Evolutionary conservation across 2,329 filamentous ascomycete genomes (phyloP), one percentile per base, ranked within the genome.

Genomic region (Diplodia scrobiculata): DNA sequence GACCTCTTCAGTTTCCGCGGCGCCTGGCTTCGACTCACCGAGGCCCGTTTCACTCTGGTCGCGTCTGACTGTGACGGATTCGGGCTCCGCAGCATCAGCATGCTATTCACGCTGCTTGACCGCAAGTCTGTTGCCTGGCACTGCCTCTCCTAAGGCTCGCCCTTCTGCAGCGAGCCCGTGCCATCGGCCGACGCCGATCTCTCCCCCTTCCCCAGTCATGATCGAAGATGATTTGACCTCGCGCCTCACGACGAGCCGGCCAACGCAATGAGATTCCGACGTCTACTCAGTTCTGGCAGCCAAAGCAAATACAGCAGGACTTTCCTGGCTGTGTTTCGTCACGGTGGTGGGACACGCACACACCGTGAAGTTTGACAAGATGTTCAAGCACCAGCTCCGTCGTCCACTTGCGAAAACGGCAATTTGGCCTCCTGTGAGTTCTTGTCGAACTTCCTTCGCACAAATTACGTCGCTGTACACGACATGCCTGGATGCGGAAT

Each of bases 61-160:
- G 54, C 36, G 52, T 19, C 52, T 55, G 52, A 19, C 32, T 32
- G 32, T 19, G 4, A 10, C 17, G 11, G n/a, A 29, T 34, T 6
- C 32, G 27, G 34, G 34, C 34, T 27, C 34, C 11, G 34, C 34
- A 10, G 32, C 32, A 32, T 36, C 52, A 25, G 52, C 52, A 32
- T 21, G 29, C 25, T 34, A 10, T 17, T 19, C 29, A 10, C 13
- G n/a, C 5, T 27, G 7, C 41, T 45, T 58, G 36, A 58, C 36
- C 21, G 54, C 54, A 45, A 58, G 36, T 45, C 54, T 58, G 54
- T 36, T 58, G 54, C 54, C 54, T 55, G 21, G 36, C 36, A 45
- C 19, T 19, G 34, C 54, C 21, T 9, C 36, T 19, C 19, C 36
- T 45, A 45, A 14, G n/a, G 10, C 17, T 45, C 32, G 54, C 21